Evolutionary conservation across 2,329 filamentous ascomycete species (phyloP), one percentile per base, ranked within the genome.

Genomic region (Rutstroemia sp.): DNA sequence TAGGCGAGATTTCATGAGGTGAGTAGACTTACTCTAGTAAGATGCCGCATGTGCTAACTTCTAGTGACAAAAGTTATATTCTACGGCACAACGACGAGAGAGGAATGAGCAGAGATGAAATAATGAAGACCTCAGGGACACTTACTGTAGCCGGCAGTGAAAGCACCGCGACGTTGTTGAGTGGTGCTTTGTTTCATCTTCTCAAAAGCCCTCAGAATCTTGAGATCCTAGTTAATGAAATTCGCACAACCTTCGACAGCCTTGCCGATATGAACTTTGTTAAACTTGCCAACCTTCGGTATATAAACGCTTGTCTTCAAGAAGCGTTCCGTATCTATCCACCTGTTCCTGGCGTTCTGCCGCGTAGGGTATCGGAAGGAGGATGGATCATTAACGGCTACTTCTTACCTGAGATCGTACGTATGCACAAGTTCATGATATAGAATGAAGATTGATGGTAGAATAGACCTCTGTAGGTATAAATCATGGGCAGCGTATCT

Each of bases 181-280:
- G 60, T 25, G 60, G 60, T 12, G 36, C 51, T 10, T 57, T 48
- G 14, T 60, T 51, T 38, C 45, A 52, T 23, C 63, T 74, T 4
- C 54, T 65, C 1, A 65, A 49, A 6, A 69, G 72, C 42, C 72
- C 71, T 0, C 54, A 62, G 0, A 60, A 56, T 1, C 58, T 72
- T 4, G 42, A 65, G 59, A 71, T 62, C 25, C 44, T 76, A 9
- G 63, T 60, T 1, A n/a, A 67, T 0, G 76, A 79, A 63, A 66
- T 78, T 0, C 73, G 74, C 0, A 60, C 65, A 0, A 34, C 67
- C 0, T 78, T 77, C 55, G 54, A 56, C 0, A 59, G 47, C 0
- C 66, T 71, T 27, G 65, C 68, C 0, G 72, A 77, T 2, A 76
- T 78, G 48, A 70, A 63, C 19, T 54, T 73, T 7, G 9, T 7